These are phyloP conservation scores for Lactarius sanguifluus DNA, from an alignment of 768 basidiomycete species.

Conservation along the genomic window DNA sequence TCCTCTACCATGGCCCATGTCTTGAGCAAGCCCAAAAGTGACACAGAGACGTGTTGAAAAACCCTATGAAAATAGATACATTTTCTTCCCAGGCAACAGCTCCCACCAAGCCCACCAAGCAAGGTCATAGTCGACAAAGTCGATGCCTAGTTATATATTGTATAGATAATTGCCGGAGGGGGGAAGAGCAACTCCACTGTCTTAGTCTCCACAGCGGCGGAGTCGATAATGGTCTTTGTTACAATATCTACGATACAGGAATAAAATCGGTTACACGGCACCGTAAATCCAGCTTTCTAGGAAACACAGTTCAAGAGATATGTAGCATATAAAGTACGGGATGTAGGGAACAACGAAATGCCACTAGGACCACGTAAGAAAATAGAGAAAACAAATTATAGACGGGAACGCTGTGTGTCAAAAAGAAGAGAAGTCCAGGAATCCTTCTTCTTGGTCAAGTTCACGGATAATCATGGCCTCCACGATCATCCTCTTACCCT, in stretches of 20 bases:
- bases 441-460: constrained; percentile 72
- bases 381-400: not conserved
- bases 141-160: too few species aligned
- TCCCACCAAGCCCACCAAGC: too few species aligned
- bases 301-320: not conserved
- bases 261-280: not conserved
- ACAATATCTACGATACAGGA: not conserved
- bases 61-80: too few species aligned
- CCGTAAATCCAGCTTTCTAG: not conserved
- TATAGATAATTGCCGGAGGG: too few species aligned
- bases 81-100: too few species aligned
- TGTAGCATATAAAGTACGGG: not conserved
- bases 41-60: too few species aligned
- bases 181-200: too few species aligned
- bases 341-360: not conserved
- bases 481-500: constrained; percentile 61
- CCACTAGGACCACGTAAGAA: not conserved
- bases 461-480: constrained; percentile 81
- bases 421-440: constrained; percentile 72
- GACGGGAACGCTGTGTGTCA: not conserved
- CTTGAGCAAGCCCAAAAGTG: too few species aligned
- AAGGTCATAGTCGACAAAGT: too few species aligned
- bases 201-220: too few species aligned
- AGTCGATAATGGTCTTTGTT: too few species aligned
- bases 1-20: too few species aligned